Percentiles rank a stretch among this genome's conserved stretches.
Evolutionary conservation across 2,329 filamentous ascomycete genomes (phyloP).

Genomic region (Exophiala sp.): DNA sequence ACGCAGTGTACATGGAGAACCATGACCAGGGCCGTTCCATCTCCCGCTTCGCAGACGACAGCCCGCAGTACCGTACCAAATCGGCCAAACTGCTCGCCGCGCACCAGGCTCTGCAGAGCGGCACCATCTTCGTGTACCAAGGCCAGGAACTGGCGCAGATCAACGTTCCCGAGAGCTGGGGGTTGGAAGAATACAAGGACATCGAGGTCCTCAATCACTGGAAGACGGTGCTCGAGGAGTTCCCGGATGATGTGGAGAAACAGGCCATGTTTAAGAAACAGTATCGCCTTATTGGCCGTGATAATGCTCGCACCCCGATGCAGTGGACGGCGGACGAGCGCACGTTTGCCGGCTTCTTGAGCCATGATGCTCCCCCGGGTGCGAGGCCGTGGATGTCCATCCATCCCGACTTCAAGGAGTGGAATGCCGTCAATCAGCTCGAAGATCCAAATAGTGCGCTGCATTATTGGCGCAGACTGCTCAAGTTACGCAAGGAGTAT

Average conservation of each 20-base stretch:
- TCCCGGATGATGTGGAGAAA: constrained; percentile 11
- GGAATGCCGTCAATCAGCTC: constrained; percentile 55
- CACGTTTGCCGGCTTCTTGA: constrained; percentile 56
- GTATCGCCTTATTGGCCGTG: constrained; percentile 31
- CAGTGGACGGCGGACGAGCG: constrained; percentile 52
- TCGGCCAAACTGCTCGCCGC: constrained; percentile 52
- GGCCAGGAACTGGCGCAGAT: constrained; percentile 57
- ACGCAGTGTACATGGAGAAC: constrained; percentile 58
- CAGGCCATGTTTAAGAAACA: constrained; percentile 10
- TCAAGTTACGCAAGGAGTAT: constrained; percentile 52
- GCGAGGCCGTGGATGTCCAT: constrained; percentile 54
- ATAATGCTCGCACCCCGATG: constrained; percentile 63
- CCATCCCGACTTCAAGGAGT: constrained; percentile 47
- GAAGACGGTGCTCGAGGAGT: constrained; percentile 28
- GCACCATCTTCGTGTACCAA: constrained; percentile 55
- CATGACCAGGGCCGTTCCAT: constrained; percentile 56
- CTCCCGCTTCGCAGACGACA: constrained; percentile 46
- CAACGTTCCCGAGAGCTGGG: constrained; percentile 49
- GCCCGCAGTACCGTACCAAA: constrained; percentile 38
- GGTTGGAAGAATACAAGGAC: constrained; percentile 40
- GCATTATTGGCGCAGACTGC: constrained; percentile 55
- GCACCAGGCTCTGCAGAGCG: constrained; percentile 43
- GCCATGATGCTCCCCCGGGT: constrained; percentile 2
- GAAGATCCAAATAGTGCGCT: constrained; percentile 45
- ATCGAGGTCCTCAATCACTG: constrained; percentile 48